Evolutionary conservation across 345 rosid species (phyloP).

Genomic region (Hibiscus syriacus): DNA sequence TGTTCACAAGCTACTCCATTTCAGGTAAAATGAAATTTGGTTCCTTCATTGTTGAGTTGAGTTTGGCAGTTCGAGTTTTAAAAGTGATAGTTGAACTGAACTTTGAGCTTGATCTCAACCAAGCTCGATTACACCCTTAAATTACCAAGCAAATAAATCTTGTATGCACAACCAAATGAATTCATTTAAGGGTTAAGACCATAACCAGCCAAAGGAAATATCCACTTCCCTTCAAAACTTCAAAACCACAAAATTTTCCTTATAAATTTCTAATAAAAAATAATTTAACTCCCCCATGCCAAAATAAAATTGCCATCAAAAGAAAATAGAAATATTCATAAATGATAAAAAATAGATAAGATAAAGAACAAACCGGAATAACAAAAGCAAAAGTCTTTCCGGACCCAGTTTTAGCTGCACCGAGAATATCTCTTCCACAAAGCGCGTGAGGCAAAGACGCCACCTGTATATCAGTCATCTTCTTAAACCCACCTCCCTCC

Average conservation of each 20-base stretch:
- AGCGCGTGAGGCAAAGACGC: conserved; percentile 83
- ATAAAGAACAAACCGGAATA: conserved; percentile 57
- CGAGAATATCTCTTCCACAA: conserved; percentile 82
- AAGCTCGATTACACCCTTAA: neutral
- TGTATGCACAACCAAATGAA: neutral
- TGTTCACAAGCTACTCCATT: neutral
- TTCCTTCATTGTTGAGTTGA: neutral
- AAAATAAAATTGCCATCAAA: neutral
- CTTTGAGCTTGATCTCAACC: neutral
- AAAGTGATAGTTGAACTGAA: neutral
- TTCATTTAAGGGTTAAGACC: neutral
- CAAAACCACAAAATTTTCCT: neutral
- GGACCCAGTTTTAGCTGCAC: conserved; percentile 95
- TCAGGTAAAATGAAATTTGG: neutral
- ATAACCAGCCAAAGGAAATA: neutral
- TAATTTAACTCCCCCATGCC: neutral
- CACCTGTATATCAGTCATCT: conserved; percentile 82
- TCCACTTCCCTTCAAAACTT: neutral
- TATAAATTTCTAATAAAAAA: neutral
- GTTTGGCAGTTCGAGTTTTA: too few species aligned
- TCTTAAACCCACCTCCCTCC: conserved; percentile 39
- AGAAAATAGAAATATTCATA: neutral
- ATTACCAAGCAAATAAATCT: neutral
- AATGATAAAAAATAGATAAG: neutral
- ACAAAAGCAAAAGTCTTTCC: conserved; percentile 91